phyloP scores from a whole-genome alignment of 208 protist species.

The Leishmania major region DNA sequence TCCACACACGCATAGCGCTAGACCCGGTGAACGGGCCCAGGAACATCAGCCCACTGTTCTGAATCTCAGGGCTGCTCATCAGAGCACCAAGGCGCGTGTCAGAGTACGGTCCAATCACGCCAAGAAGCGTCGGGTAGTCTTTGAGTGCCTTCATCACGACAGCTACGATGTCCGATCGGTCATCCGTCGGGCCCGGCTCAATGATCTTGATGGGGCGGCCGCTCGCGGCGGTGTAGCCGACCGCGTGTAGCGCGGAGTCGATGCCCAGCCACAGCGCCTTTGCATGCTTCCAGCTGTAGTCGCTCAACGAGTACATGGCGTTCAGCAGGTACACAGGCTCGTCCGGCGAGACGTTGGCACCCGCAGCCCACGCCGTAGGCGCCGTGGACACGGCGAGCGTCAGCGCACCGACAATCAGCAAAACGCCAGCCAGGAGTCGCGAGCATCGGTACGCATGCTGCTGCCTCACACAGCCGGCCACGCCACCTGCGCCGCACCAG shows the following conservation, averaged over 20 bases:
- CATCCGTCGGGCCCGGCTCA: background rate
- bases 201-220: constrained; percentile 26
- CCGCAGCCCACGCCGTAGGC: background rate
- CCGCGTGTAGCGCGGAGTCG: constrained; percentile 24
- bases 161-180: background rate
- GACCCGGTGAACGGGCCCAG: constrained; percentile 33
- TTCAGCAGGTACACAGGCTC: constrained; percentile 27
- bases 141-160: constrained; percentile 10
- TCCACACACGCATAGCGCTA: constrained; percentile 23
- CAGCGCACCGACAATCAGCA: too few species aligned
- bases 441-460: too few species aligned
- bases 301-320: constrained; percentile 15
- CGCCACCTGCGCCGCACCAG: too few species aligned
- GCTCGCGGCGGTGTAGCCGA: constrained; percentile 5
- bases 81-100: background rate
- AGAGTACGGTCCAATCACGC: constrained; percentile 15
- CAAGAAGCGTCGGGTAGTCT: constrained; percentile 16
- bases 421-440: too few species aligned
- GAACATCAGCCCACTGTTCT: constrained; percentile 23
- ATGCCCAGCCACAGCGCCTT: constrained; percentile 29
- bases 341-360: background rate
- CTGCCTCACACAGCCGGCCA: too few species aligned
- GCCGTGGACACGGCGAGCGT: too few species aligned
- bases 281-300: background rate
- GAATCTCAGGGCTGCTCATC: background rate